phyloP scores from a whole-genome alignment of 208 protist species.

The Acanthamoeba castellanii region DNA sequence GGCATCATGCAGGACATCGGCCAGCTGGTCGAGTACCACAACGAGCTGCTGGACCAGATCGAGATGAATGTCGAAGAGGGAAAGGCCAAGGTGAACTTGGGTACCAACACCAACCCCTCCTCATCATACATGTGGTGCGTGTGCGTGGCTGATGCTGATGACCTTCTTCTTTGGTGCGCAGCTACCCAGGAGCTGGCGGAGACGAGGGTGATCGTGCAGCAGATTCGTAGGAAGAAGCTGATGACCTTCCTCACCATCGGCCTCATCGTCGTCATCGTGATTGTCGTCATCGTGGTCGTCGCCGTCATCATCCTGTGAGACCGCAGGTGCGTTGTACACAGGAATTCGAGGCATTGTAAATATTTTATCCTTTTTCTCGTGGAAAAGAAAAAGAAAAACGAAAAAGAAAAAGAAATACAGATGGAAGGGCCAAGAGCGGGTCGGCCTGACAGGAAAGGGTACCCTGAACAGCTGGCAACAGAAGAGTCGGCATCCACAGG shows the following conservation, averaged over 20 bases:
- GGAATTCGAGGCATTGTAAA: not conserved
- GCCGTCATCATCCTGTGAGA: slow-evolving; percentile 36
- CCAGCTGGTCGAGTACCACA: slow-evolving; percentile 31
- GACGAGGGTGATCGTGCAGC: slow-evolving; percentile 10
- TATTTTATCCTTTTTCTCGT: not conserved
- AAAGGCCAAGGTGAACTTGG: slow-evolving; percentile 60
- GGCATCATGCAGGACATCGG: slow-evolving; percentile 60
- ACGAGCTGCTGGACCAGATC: slow-evolving; percentile 52
- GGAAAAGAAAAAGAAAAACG: not conserved
- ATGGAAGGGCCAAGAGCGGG: too few species aligned
- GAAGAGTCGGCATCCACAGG: too few species aligned
- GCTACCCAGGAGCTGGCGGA: not conserved
- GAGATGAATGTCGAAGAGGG: slow-evolving; percentile 38
- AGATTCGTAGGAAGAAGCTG: slow-evolving; percentile 23
- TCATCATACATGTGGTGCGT: not conserved
- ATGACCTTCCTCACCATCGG: slow-evolving; percentile 66
- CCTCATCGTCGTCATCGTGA: slow-evolving; percentile 37
- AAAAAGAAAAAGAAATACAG: too few species aligned
- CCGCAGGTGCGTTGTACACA: not conserved
- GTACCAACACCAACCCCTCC: not conserved
- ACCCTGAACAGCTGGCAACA: too few species aligned
- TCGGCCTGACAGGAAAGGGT: too few species aligned
- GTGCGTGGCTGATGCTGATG: not conserved
- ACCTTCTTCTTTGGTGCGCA: not conserved
- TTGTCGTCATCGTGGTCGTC: slow-evolving; percentile 26